These are phyloP conservation scores for Furcasterigmium furcatum DNA, from an alignment of 2,329 filamentous ascomycete genomes.

Conservation along the genomic window DNA sequence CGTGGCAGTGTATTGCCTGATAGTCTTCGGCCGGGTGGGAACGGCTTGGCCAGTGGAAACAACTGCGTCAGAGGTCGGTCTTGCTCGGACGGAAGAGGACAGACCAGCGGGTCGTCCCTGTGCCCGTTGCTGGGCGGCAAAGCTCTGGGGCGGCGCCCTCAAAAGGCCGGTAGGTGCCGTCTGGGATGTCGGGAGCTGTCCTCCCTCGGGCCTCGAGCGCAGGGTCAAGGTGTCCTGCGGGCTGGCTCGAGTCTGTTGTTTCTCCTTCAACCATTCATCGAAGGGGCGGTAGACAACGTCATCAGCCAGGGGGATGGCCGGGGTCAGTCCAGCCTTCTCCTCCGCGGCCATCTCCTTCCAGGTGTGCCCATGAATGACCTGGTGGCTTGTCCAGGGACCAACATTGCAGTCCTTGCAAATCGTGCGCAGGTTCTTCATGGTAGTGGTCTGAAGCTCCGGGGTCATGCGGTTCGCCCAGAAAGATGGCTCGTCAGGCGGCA, in stretches of 20 bases:
- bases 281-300: constrained; percentile 63
- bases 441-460: constrained; percentile 39
- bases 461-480: constrained; percentile 51
- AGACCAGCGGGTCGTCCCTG: constrained; percentile 42
- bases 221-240: constrained; percentile 12
- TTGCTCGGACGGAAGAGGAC: constrained; percentile 21
- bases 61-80: constrained; percentile 15
- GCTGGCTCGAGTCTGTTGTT: constrained; percentile 30
- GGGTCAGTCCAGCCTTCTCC: constrained; percentile 63
- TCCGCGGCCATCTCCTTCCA: constrained; percentile 68
- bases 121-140: constrained; percentile 62
- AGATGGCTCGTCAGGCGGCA: constrained; percentile 52
- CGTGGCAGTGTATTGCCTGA: constrained; percentile 1
- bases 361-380: constrained; percentile 50
- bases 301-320: constrained; percentile 58
- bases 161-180: constrained; percentile 39
- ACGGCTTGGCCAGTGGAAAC: constrained; percentile 5
- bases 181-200: constrained; percentile 28
- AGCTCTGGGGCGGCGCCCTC: constrained; percentile 58
- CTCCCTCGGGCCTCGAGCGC: constrained; percentile 24
- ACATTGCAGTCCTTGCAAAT: constrained; percentile 58
- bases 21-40: background rate
- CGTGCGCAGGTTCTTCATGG: constrained; percentile 50
- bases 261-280: constrained; percentile 57
- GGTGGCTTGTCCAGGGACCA: constrained; percentile 47